Evolutionary conservation across 768 basidiomycete genomes (phyloP), one percentile per base, ranked within the genome.

Genomic region (Hemileccinum rubropunctum): DNA sequence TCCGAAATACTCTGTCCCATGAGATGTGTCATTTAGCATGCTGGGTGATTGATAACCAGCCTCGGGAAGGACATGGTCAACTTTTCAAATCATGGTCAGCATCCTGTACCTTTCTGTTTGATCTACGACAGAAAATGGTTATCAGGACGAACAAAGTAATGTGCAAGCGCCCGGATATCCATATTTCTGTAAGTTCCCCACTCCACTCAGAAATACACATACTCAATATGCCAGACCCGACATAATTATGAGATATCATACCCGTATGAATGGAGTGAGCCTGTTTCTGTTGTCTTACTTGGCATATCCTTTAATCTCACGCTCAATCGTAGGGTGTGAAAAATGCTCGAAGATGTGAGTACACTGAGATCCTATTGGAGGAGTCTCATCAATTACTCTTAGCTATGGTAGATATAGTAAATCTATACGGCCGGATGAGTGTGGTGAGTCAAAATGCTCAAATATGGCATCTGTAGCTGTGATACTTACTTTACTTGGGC

Each of bases 11-110:
- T 1, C 70, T 95, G 12, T 83, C 88, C 27, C 92, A 95, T 58
- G 92, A 95, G 65, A 92, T 94, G 91, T 94, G 91, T 59, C 92
- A 94, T 70, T 67, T 95, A 30, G 92, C 92, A 3, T 81, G 81
- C 48, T 95, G 91, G 91, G 71, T 89, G 20, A 88, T 95, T 48
- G 81, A 86, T 62, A 71, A 77, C 15, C 75, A 82, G 10, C 78
- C 83, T 4, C 81, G 81, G 50, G 88, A 90, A 63, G 79, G 77
- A 7, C 91, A 94, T 57, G 91, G 91, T 7, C 73, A 68, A 37
- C 68, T 81, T 13, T 93, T 85, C 71, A 88, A 87, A 60, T 65
- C 64, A 42, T 93, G 91, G 91, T 87, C 50, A 48, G 76, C 56
- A 23, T 42, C 9, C 32, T 39, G 12, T 30, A 12, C 26, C 36